These are phyloP conservation scores for Solanum rostratum DNA, from an alignment of 257 asterid species.

Conservation along the genomic window DNA sequence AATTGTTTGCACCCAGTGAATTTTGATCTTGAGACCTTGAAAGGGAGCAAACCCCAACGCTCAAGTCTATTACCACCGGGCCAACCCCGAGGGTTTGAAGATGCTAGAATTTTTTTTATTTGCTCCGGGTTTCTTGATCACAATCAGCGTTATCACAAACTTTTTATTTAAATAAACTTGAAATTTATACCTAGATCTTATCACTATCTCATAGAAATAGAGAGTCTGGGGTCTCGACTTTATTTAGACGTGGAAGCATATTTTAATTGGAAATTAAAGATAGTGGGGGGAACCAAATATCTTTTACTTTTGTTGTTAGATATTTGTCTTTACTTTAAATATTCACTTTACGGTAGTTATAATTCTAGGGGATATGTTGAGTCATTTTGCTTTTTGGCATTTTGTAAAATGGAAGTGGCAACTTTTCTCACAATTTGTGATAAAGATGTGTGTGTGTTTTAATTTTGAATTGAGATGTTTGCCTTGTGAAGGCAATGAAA, in stretches of 20 bases:
- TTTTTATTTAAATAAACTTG: too few species aligned
- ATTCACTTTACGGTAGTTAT: neutral
- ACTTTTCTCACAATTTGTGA: neutral
- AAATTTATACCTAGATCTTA: too few species aligned
- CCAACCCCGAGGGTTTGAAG: too few species aligned
- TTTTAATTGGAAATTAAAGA: neutral
- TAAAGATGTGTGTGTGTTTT: neutral
- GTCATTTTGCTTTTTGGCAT: neutral
- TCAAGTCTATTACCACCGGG: too few species aligned
- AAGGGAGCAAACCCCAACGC: too few species aligned
- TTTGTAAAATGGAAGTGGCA: neutral
- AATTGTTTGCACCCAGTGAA: too few species aligned
- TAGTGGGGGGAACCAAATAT: neutral
- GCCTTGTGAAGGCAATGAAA: neutral
- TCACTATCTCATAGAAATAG: too few species aligned
- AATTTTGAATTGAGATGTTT: neutral
- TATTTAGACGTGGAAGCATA: neutral
- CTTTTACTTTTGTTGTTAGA: neutral
- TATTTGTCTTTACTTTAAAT: neutral
- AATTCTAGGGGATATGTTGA: neutral
- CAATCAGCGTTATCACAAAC: too few species aligned
- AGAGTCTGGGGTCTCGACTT: too few species aligned
- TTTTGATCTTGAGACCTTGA: too few species aligned
- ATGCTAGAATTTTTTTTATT: too few species aligned
- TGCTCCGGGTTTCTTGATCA: too few species aligned